Conservation (phyloP, 1,284 basidiomycete species). For the Kalmanozyma brasiliensis region DNA sequence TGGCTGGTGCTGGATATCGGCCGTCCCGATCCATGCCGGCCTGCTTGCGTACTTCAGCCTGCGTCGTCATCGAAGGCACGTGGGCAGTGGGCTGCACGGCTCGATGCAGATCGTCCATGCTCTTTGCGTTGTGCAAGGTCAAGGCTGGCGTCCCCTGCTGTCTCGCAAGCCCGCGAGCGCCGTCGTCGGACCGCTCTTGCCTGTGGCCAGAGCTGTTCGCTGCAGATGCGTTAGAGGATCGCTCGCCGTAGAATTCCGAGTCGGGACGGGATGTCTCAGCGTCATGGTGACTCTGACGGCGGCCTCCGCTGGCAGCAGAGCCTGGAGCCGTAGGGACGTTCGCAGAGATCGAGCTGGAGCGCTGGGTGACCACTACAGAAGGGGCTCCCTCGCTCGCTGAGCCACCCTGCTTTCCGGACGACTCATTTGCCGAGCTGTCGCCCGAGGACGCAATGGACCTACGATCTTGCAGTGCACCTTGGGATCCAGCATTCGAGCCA, state of each 20-base stretch:
- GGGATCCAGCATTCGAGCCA: constrained; percentile 1
- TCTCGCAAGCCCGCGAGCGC: constrained; percentile 5
- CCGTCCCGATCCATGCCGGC: constrained; percentile 42
- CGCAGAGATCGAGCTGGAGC: constrained; percentile 28
- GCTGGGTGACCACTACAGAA: constrained; percentile 21
- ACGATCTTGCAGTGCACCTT: constrained; percentile 26
- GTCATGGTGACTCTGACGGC: constrained; percentile 21
- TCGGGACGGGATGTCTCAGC: constrained; percentile 20
- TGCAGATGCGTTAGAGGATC: constrained; percentile 14
- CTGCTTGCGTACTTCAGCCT: constrained; percentile 35
- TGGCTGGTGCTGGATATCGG: constrained; percentile 39
- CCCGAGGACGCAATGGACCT: constrained; percentile 40
- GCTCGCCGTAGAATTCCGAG: constrained; percentile 1
- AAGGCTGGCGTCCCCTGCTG: constrained; percentile 14
- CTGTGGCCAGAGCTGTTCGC: constrained; percentile 18
- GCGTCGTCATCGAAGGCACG: constrained; percentile 20
- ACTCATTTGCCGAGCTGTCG: constrained; percentile 31
- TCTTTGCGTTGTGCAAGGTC: constrained; percentile 45
- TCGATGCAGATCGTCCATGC: constrained; percentile 52
- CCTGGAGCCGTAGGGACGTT: constrained; percentile 4
- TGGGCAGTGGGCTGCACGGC: constrained; percentile 16
- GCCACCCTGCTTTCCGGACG: constrained; percentile 13
- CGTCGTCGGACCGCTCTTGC: constrained; percentile 35
- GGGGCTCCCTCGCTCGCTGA: constrained; percentile 23
- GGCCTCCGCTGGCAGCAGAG: constrained; percentile 7